These are phyloP conservation scores for Cystofilobasidium ferigula DNA, from an alignment of 768 basidiomycete species.

Conservation along the genomic window DNA sequence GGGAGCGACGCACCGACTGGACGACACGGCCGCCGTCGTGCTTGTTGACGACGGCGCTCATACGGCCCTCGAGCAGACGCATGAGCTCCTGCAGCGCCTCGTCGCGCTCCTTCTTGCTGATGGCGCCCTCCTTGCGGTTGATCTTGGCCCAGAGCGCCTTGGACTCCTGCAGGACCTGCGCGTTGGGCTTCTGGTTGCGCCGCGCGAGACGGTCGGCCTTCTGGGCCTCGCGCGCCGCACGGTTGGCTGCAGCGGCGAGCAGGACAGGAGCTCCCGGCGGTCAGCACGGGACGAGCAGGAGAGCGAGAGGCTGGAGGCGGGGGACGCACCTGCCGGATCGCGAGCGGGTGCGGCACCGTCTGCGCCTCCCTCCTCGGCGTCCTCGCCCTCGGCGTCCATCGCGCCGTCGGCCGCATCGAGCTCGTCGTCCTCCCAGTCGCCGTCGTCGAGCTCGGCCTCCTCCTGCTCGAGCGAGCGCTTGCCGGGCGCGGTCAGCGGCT, in stretches of 20 bases:
- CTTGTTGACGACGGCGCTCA: conserved; percentile 77
- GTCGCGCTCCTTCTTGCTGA: conserved; percentile 59
- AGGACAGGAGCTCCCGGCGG: background rate
- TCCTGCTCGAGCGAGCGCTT: conserved; percentile 8
- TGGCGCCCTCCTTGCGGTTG: conserved; percentile 50
- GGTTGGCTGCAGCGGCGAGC: conserved; percentile 43
- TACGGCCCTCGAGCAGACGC: conserved; percentile 62
- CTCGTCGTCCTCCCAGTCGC: conserved; percentile 37
- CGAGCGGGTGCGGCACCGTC: conserved; percentile 35
- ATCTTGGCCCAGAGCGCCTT: conserved; percentile 64
- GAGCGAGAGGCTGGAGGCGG: conserved; percentile 11
- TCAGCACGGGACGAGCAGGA: conserved; percentile 21
- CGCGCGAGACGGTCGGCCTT: conserved; percentile 57
- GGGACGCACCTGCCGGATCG: conserved; percentile 50
- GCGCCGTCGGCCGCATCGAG: conserved; percentile 14
- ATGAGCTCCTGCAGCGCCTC: conserved; percentile 65
- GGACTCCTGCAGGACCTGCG: conserved; percentile 59
- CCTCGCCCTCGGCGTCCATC: conserved; percentile 14
- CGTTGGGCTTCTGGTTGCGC: conserved; percentile 65
- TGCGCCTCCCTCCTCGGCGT: conserved; percentile 34
- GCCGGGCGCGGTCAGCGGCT: conserved; percentile 11
- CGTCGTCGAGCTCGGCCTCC: conserved; percentile 31
- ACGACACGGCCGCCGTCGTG: conserved; percentile 67
- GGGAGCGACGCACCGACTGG: conserved; percentile 45
- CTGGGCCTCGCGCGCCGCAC: conserved; percentile 63